Conservation (phyloP, 345 rosid genomes). For the Gossypium anomalum region DNA sequence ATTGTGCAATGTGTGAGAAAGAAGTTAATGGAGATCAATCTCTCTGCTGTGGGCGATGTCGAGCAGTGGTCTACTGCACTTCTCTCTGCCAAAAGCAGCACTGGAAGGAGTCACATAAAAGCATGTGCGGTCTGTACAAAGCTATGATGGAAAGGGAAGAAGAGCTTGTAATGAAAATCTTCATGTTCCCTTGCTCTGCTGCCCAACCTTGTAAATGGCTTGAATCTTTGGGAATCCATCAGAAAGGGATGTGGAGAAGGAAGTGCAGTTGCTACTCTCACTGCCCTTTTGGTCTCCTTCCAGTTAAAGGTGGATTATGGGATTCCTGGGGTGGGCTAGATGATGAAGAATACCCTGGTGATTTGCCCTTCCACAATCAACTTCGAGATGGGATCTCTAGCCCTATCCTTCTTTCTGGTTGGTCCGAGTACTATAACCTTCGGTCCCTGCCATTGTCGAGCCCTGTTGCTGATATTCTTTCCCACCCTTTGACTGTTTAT, state of each 20-base stretch:
- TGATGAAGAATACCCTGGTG: constrained; percentile 42
- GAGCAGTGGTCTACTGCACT: constrained; percentile 46
- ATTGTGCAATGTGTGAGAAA: constrained; percentile 46
- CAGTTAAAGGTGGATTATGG: constrained; percentile 39
- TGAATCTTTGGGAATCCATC: constrained; percentile 44
- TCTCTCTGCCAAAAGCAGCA: constrained; percentile 51
- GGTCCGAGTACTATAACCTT: constrained; percentile 54
- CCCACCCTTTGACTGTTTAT: constrained; percentile 47
- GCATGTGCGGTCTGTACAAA: constrained; percentile 45
- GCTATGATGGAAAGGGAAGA: constrained; percentile 63
- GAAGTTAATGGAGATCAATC: constrained; percentile 41
- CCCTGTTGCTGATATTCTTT: constrained; percentile 51
- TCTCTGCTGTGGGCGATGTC: constrained; percentile 45
- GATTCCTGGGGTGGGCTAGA: constrained; percentile 55
- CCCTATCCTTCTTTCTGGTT: constrained; percentile 44
- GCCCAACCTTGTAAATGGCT: constrained; percentile 54
- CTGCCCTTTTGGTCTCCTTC: constrained; percentile 45
- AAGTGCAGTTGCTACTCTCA: constrained; percentile 52
- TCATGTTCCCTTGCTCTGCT: constrained; percentile 39
- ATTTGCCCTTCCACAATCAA: constrained; percentile 36
- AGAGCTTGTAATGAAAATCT: constrained; percentile 47
- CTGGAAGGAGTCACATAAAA: constrained; percentile 47
- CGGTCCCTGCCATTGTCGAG: constrained; percentile 45
- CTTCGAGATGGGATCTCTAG: constrained; percentile 23
- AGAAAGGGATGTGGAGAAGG: constrained; percentile 64